These are phyloP conservation scores for Xylaria curta DNA, from an alignment of 495 filamentous ascomycete species.

Conservation along the genomic window DNA sequence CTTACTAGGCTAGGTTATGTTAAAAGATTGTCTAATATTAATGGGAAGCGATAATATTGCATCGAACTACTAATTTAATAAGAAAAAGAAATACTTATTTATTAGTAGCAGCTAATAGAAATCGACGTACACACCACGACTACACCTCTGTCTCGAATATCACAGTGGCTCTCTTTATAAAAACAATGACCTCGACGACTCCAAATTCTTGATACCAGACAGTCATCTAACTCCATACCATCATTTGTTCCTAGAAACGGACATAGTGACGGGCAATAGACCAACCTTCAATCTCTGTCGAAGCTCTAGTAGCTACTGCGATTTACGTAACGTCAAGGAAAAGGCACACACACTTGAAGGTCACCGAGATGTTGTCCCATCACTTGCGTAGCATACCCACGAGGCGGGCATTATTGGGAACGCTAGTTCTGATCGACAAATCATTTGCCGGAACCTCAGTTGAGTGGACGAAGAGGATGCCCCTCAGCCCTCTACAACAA, in stretches of 20 bases:
- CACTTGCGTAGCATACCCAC: conserved; percentile 89
- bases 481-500: conserved; percentile 12
- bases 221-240: conserved; percentile 63
- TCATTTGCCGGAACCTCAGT: conserved; percentile 96
- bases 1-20: conserved; percentile 4
- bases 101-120: too few relatives aligned
- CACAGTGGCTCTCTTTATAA: too few relatives aligned
- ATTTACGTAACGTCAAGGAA: conserved; percentile 83
- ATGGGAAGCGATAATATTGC: conserved; percentile 20
- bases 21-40: conserved; percentile 20
- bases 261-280: conserved; percentile 91
- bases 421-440: conserved; percentile 86
- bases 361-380: conserved; percentile 87
- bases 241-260: conserved; percentile 68
- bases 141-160: too few relatives aligned
- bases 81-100: too few relatives aligned
- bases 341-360: conserved; percentile 85
- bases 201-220: conserved; percentile 85
- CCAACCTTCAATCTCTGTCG: conserved; percentile 90
- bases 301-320: conserved; percentile 87
- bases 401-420: conserved; percentile 88
- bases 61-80: too few relatives aligned
- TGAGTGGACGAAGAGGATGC: conserved; percentile 77
- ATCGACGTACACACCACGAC: too few relatives aligned
- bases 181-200: conserved; percentile 43